phyloP scores from a whole-genome alignment of 805 yeast species.

The Wickerhamiella parazyma region DNA sequence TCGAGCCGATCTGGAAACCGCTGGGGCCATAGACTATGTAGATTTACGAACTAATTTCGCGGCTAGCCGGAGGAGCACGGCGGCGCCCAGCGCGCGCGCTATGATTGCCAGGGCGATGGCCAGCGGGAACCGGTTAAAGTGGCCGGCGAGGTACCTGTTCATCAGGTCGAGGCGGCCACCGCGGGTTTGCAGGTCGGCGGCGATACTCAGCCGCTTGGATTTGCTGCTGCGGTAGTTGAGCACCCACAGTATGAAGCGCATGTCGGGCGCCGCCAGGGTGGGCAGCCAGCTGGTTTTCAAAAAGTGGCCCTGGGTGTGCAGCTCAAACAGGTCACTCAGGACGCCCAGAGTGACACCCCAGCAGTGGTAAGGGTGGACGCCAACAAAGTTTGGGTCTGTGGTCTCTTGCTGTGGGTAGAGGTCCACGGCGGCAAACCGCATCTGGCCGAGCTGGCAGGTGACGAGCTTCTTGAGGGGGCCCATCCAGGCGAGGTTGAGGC shows the following conservation, averaged over 20 bases:
- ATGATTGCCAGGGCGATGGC: conserved; percentile 12
- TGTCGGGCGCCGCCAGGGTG: conserved; percentile 19
- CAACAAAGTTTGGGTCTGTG: conserved; percentile 13
- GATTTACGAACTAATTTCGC: conserved; percentile 5
- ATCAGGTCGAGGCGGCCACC: conserved; percentile 18
- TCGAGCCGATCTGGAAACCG: conserved; percentile 24
- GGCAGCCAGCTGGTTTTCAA: conserved; percentile 15
- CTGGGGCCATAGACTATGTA: conserved; percentile 6
- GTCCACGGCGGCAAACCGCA: conserved; percentile 22
- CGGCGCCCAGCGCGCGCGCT: background rate
- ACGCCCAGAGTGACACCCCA: conserved; percentile 30
- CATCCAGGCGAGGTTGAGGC: conserved; percentile 15
- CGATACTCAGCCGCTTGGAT: conserved; percentile 4
- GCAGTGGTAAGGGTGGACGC: conserved; percentile 17
- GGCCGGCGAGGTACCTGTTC: conserved; percentile 18
- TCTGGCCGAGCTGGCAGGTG: conserved; percentile 18
- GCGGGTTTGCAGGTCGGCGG: background rate
- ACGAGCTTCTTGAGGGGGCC: conserved; percentile 11
- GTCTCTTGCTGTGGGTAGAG: conserved; percentile 15
- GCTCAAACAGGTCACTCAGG: conserved; percentile 23
- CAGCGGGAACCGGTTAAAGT: conserved; percentile 17
- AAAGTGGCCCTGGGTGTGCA: conserved; percentile 17
- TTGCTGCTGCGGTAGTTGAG: conserved; percentile 8
- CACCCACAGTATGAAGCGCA: conserved; percentile 16
- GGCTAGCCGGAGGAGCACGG: background rate